phyloP scores from a whole-genome alignment of 140 eudicot genomes.

The Cichorium intybus region DNA sequence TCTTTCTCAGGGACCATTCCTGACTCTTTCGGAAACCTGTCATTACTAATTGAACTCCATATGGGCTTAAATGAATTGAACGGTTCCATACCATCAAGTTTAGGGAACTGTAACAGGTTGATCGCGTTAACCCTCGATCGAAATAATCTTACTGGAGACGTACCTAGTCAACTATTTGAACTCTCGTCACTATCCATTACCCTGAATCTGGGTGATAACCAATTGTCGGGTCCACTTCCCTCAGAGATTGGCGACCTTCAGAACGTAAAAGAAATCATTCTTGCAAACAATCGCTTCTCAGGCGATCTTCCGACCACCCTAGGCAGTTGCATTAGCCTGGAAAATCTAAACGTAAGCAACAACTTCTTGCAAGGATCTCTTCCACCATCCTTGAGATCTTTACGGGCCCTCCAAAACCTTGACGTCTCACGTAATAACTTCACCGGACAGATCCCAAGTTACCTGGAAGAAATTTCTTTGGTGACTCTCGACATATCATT shows the following conservation, averaged over 20 bases:
- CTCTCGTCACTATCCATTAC: conserved; percentile 20
- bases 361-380: conserved; percentile 31
- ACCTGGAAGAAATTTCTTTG: conserved; percentile 17
- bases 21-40: conserved; percentile 33
- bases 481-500: conserved; percentile 37
- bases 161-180: conserved; percentile 27
- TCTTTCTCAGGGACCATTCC: conserved; percentile 37
- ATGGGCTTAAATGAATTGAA: conserved; percentile 23
- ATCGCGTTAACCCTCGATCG: conserved; percentile 19
- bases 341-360: conserved; percentile 6
- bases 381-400: conserved; percentile 25
- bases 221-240: conserved; percentile 24
- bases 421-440: conserved; percentile 47
- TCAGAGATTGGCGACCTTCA: conserved; percentile 18
- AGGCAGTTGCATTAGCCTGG: conserved; percentile 28
- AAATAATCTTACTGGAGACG: conserved; percentile 39
- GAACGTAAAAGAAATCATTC: conserved; percentile 15
- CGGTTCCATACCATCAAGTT: conserved; percentile 33
- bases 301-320: conserved; percentile 33
- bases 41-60: conserved; percentile 19
- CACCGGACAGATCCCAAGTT: conserved; percentile 44
- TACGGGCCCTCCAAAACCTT: conserved; percentile 33
- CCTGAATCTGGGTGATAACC: conserved; percentile 27
- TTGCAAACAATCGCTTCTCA: conserved; percentile 27
- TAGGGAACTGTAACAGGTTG: conserved; percentile 29